Evolutionary conservation across 2,329 filamentous ascomycete species (phyloP), one percentile per base, ranked within the genome.

Genomic region (Colletotrichum godetiae): DNA sequence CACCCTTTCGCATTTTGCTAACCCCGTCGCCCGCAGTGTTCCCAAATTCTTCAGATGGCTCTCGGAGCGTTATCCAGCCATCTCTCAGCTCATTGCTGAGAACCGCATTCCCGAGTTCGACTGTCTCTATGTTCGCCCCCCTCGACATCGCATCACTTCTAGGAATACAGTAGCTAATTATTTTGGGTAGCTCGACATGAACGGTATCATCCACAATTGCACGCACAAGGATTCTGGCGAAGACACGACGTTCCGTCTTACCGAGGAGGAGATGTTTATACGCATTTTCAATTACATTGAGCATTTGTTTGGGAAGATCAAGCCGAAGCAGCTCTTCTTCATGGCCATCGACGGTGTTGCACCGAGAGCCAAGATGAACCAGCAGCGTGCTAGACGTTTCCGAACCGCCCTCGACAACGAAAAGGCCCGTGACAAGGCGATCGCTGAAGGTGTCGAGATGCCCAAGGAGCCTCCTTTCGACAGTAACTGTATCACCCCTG

Each of bases 261-360:
- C 93, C 70, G 97, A 99, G 83, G 96, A 99, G 82, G 94, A 98
- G 84, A 99, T 99, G 97, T 99, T 99, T 81, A 98, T 99, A 78
- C 94, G 95, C 72, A 99, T 99, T 79, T 99, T 99, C 90, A 98
- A 98, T 85, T 99, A 99, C 83, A 99, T 99, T 77, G 97, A 99
- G 84, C 97, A 99, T 86, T 85, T 99, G 66, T 99, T 97, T 83
- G 95, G 96, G 78, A 99, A 98, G 84, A 99, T 99, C 81, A 98
- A 98, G 84, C 97, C 97, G 13, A 96, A 98, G 85, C 93, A 98
- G 87, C 90, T 99, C 46, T 99, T 99, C 86, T 99, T 98, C 88
- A 99, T 99, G 97, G 97, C 97, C 63, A 97, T 99, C 76, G 97
- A 99, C 80, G 97, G 97, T 79, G 97, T 99, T 75, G 97, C 97